Conservation (phyloP, 495 filamentous ascomycete genomes). For the Talaromyces proteolyticus region DNA sequence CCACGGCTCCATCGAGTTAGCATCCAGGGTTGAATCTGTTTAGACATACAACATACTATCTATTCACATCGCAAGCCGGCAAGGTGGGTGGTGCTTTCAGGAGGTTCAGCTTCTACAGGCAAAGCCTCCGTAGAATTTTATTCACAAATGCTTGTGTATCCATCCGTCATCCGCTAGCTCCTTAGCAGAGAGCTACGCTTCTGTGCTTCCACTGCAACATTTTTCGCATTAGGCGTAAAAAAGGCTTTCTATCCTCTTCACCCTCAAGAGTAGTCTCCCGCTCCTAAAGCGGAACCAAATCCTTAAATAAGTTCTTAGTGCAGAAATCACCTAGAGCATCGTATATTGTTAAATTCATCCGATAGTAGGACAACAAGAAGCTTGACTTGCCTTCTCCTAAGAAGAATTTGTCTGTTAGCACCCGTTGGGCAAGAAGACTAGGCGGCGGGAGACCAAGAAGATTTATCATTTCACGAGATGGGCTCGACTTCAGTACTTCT, state of each 20-base stretch:
- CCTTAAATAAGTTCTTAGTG: neutral
- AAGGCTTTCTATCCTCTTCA: constrained; percentile 23
- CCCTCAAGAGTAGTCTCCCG: constrained; percentile 17
- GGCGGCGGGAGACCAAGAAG: constrained; percentile 20
- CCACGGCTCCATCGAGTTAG: no score
- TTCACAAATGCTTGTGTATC: constrained; percentile 9
- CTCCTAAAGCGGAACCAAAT: constrained; percentile 13
- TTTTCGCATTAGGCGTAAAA: constrained; percentile 29
- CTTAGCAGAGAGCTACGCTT: constrained; percentile 35
- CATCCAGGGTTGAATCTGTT: no score
- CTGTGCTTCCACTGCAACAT: constrained; percentile 48
- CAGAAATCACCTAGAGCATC: neutral
- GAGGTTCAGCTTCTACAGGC: no score
- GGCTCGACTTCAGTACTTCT: constrained; percentile 15
- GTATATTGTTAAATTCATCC: constrained; percentile 1
- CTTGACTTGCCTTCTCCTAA: constrained; percentile 7
- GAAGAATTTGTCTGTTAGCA: constrained; percentile 18
- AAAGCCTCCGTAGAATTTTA: no score
- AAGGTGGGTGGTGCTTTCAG: no score
- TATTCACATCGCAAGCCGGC: no score
- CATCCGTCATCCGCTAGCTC: constrained; percentile 36
- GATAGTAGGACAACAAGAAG: neutral
- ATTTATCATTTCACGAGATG: constrained; percentile 21
- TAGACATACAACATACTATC: no score
- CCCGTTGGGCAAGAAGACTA: constrained; percentile 16